Percentiles rank a stretch among this genome's conserved stretches.
phyloP scores from a whole-genome alignment of 2,329 filamentous ascomycete species.

The Penicillium digitatum region DNA sequence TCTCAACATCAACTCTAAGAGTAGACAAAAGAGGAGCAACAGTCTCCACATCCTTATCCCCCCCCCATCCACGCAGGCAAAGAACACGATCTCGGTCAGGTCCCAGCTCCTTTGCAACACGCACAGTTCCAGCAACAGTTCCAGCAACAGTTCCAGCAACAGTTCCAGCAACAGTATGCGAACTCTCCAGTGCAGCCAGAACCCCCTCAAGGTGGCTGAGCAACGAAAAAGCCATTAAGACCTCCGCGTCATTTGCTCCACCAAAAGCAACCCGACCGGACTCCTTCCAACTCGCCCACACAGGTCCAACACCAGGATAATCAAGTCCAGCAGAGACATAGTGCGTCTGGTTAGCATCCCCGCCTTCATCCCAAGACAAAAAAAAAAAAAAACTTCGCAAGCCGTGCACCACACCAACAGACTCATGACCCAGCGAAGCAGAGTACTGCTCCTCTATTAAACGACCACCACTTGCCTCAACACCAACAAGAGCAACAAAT shows the following conservation, averaged over 20 bases:
- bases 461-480: slow-evolving; percentile 89
- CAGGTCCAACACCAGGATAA: slow-evolving; percentile 91
- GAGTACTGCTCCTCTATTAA: slow-evolving; percentile 75
- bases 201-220: slow-evolving; percentile 88
- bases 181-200: slow-evolving; percentile 87
- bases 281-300: slow-evolving; percentile 88
- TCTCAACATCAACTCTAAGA: slow-evolving; percentile 51
- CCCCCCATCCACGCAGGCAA: slow-evolving; percentile 82
- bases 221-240: slow-evolving; percentile 76
- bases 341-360: slow-evolving; percentile 87
- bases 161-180: slow-evolving; percentile 83
- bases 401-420: slow-evolving; percentile 90
- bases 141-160: too few species aligned
- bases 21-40: slow-evolving; percentile 86
- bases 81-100: slow-evolving; percentile 84
- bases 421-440: slow-evolving; percentile 76
- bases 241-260: slow-evolving; percentile 81
- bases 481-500: slow-evolving; percentile 78
- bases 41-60: slow-evolving; percentile 96
- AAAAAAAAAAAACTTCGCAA: slow-evolving; percentile 92
- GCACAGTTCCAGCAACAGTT: slow-evolving; percentile 80
- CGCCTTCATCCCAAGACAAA: slow-evolving; percentile 81
- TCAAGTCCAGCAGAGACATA: slow-evolving; percentile 91
- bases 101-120: slow-evolving; percentile 83
- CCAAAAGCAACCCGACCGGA: slow-evolving; percentile 76